Evolutionary conservation across 1,284 basidiomycete species (phyloP).

Genomic region (Boletus mariae): DNA sequence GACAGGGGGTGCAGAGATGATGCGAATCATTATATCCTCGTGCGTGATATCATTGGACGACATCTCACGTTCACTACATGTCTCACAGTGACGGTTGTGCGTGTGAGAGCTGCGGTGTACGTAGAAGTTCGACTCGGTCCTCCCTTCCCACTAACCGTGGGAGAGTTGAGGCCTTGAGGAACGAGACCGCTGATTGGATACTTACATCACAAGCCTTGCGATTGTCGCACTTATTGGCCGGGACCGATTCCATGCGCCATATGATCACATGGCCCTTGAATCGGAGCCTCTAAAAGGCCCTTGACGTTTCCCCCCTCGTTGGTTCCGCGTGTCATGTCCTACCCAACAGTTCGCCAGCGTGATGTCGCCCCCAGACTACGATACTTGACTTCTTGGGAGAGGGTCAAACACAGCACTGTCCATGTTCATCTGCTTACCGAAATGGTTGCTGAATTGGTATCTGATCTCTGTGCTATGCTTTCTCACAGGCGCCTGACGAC

Average conservation of each 20-base stretch:
- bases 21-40: background rate
- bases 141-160: background rate
- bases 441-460: constrained; percentile 57
- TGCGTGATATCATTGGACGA: background rate
- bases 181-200: background rate
- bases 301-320: background rate
- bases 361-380: constrained; percentile 41
- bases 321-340: constrained; percentile 16
- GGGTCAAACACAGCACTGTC: constrained; percentile 42
- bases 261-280: background rate
- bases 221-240: background rate
- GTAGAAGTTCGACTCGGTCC: background rate
- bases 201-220: background rate
- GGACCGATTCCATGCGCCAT: background rate
- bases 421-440: constrained; percentile 48
- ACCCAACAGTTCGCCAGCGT: constrained; percentile 35
- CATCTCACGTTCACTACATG: background rate
- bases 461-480: constrained; percentile 11
- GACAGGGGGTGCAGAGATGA: background rate
- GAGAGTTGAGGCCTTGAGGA: background rate
- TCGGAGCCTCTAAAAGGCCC: constrained; percentile 14
- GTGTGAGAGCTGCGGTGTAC: background rate
- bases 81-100: background rate
- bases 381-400: constrained; percentile 51
- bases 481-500: constrained; percentile 21